Evolutionary conservation across 2,329 filamentous ascomycete genomes (phyloP).

Genomic region (Fusarium chuoi): DNA sequence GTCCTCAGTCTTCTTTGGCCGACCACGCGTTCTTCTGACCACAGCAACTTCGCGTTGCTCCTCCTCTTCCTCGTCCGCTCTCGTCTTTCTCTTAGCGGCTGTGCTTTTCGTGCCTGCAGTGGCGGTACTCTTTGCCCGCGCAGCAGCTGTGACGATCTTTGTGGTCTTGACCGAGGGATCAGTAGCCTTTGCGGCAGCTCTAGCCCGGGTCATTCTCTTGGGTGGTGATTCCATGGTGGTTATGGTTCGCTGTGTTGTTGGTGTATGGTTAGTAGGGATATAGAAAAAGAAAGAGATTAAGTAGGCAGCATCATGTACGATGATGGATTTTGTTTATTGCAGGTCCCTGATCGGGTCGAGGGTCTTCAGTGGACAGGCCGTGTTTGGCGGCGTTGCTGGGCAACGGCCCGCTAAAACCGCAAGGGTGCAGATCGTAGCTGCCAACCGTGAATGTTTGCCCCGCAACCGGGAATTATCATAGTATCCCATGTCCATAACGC

Average conservation of each 20-base stretch:
- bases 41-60: slow-evolving; percentile 47
- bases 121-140: slow-evolving; percentile 57
- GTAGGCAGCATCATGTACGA: slow-evolving; percentile 42
- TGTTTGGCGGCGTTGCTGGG: slow-evolving; percentile 44
- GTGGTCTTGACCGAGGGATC: slow-evolving; percentile 54
- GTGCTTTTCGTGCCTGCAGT: slow-evolving; percentile 50
- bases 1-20: slow-evolving; percentile 55
- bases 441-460: slow-evolving; percentile 26
- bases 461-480: slow-evolving; percentile 19
- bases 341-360: slow-evolving; percentile 10
- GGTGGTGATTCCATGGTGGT: slow-evolving; percentile 67
- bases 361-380: slow-evolving; percentile 36
- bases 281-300: slow-evolving; percentile 26
- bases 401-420: slow-evolving; percentile 36
- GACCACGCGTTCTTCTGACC: slow-evolving; percentile 55
- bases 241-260: slow-evolving; percentile 22
- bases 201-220: slow-evolving; percentile 67
- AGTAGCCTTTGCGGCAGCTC: slow-evolving; percentile 56
- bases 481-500: slow-evolving; percentile 19
- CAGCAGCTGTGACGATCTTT: slow-evolving; percentile 60
- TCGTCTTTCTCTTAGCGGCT: slow-evolving; percentile 60
- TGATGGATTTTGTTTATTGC: slow-evolving; percentile 36
- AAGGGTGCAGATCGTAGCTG: slow-evolving; percentile 35
- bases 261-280: slow-evolving; percentile 39
- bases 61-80: slow-evolving; percentile 63